A percentile compares a stretch with the other conserved stretches of the same genome.
Conservation (phyloP, 192 early-diverging fungal species). For the Coemansia sp. region DNA sequence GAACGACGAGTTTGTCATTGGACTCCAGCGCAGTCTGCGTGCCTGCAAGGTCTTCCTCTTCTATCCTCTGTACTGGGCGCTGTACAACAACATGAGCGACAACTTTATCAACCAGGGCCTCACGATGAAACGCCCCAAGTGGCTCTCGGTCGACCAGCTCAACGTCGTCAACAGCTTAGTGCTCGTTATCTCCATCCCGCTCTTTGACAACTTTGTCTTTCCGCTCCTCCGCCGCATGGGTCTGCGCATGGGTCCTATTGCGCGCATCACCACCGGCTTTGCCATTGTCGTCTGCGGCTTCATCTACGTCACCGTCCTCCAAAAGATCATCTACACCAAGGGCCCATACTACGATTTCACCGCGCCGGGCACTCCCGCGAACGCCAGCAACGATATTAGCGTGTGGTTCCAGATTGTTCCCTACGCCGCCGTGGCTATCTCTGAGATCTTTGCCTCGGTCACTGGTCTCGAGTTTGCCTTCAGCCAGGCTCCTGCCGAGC, state of each 20-base stretch:
- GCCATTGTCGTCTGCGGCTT: slow-evolving; percentile 56
- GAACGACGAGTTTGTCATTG: slow-evolving; percentile 33
- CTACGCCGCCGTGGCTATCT: slow-evolving; percentile 59
- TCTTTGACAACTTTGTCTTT: slow-evolving; percentile 64
- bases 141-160: slow-evolving; percentile 65
- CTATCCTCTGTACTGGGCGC: slow-evolving; percentile 38
- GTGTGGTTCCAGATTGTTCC: slow-evolving; percentile 57
- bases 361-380: slow-evolving; percentile 12
- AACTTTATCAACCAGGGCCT: slow-evolving; percentile 62
- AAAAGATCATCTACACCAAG: slow-evolving; percentile 59
- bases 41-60: slow-evolving; percentile 47
- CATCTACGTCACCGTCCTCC: slow-evolving; percentile 60
- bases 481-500: slow-evolving; percentile 58
- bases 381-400: slow-evolving; percentile 55
- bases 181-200: slow-evolving; percentile 66
- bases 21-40: slow-evolving; percentile 12
- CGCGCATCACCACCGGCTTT: slow-evolving; percentile 68
- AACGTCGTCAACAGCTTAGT: slow-evolving; percentile 63
- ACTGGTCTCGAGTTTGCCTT: slow-evolving; percentile 69
- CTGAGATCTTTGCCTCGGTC: slow-evolving; percentile 67
- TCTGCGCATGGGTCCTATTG: slow-evolving; percentile 56
- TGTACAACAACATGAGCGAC: slow-evolving; percentile 60
- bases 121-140: slow-evolving; percentile 52
- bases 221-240: slow-evolving; percentile 57
- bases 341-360: slow-evolving; percentile 54